Evolutionary conservation across 2,329 filamentous ascomycete genomes (phyloP).

Genomic region (Colletotrichum sp.): DNA sequence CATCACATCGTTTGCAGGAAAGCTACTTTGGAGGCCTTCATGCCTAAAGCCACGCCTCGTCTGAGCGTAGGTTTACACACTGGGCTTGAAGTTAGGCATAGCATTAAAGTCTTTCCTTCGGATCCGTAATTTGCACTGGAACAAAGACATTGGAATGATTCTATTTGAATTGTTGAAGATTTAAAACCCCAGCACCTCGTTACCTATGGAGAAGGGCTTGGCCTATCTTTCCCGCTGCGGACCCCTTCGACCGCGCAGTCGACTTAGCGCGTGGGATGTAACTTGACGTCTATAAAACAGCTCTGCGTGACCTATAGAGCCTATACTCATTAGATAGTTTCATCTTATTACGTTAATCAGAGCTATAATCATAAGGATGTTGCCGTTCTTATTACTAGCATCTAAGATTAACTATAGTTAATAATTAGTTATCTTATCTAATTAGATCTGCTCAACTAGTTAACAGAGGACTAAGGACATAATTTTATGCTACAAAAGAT

Average conservation of each 20-base stretch:
- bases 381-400: no score
- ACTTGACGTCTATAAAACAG: neutral
- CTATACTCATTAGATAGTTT: rapidly evolving
- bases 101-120: neutral
- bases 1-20: neutral
- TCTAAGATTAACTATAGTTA: neutral
- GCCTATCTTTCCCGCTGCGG: neutral
- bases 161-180: neutral
- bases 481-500: neutral
- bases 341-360: neutral
- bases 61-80: neutral
- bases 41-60: neutral
- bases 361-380: no score
- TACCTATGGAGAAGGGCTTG: neutral
- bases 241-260: neutral
- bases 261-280: neutral
- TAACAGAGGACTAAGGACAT: neutral
- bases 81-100: neutral
- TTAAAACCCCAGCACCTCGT: neutral
- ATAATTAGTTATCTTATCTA: neutral
- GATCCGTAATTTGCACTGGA: rapidly evolving
- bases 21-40: neutral
- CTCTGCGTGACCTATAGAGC: neutral
- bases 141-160: neutral
- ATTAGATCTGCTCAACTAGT: neutral